These are phyloP conservation scores for Trichophyton rubrum DNA, from an alignment of 2,329 filamentous ascomycete genomes.

Conservation along the genomic window DNA sequence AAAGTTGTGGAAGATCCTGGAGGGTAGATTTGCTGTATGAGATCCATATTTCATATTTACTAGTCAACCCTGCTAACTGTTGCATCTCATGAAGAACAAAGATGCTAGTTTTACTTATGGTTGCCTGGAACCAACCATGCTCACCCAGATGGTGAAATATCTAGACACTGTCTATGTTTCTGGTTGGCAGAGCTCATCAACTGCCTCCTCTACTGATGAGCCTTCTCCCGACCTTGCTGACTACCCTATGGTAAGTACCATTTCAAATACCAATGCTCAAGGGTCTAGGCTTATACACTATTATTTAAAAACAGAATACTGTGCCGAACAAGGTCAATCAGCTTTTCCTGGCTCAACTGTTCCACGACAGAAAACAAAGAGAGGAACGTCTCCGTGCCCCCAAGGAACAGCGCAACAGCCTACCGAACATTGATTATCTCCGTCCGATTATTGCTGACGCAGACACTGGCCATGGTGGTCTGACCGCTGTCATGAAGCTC, in stretches of 20 bases:
- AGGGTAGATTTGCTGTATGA: constrained; percentile 67
- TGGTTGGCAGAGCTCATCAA: constrained; percentile 96
- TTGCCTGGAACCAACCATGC: constrained; percentile 93
- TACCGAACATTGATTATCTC: constrained; percentile 81
- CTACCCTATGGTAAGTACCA: constrained; percentile 65
- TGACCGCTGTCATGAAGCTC: constrained; percentile 99
- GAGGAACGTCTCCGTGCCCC: constrained; percentile 77
- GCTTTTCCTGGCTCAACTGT: constrained; percentile 95
- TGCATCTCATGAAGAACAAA: constrained; percentile 44
- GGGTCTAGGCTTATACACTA: background rate
- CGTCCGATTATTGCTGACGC: constrained; percentile 93
- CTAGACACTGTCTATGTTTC: constrained; percentile 98
- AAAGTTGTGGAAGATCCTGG: constrained; percentile 88
- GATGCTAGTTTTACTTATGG: constrained; percentile 92
- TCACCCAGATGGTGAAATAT: constrained; percentile 99
- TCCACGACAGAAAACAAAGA: constrained; percentile 98
- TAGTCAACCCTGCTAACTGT: background rate
- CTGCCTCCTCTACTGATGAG: constrained; percentile 87
- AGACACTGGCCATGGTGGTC: constrained; percentile 89
- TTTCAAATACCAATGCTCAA: background rate
- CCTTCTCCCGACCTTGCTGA: constrained; percentile 95
- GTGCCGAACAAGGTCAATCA: constrained; percentile 97
- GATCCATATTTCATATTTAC: background rate
- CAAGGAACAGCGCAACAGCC: constrained; percentile 56
- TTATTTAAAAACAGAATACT: constrained; percentile 56